phyloP scores from a whole-genome alignment of 371 early-diverging fungal genomes.

The Circinella minor region DNA sequence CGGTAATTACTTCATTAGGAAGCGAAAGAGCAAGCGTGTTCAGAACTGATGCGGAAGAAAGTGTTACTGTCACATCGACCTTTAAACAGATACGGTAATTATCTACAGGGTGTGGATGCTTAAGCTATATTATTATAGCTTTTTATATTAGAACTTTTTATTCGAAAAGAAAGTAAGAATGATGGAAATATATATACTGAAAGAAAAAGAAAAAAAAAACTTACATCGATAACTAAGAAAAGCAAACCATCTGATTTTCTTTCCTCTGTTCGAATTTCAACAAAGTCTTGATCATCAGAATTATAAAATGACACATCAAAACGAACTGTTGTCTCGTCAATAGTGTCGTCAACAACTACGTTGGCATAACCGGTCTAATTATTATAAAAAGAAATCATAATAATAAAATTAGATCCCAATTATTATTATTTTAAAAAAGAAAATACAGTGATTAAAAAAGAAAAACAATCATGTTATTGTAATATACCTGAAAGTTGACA shows the following conservation, averaged over 20 bases:
- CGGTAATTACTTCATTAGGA: background rate
- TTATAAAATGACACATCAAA: background rate
- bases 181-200: background rate
- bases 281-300: background rate
- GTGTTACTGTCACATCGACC: background rate
- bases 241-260: background rate
- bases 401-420: background rate
- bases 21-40: background rate
- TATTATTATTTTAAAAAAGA: too few species aligned
- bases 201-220: background rate
- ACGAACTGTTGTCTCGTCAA: conserved; percentile 1
- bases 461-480: too few species aligned
- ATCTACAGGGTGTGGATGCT: background rate
- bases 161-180: background rate
- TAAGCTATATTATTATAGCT: background rate
- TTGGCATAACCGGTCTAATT: background rate
- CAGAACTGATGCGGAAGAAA: background rate
- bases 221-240: background rate
- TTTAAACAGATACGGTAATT: background rate
- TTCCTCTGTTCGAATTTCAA: background rate
- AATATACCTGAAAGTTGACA: background rate
- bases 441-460: too few species aligned
- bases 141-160: background rate
- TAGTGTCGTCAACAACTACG: background rate
- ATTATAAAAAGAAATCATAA: background rate